phyloP scores from a whole-genome alignment of 257 asterid genomes.

The Solanum raphanifolium region DNA sequence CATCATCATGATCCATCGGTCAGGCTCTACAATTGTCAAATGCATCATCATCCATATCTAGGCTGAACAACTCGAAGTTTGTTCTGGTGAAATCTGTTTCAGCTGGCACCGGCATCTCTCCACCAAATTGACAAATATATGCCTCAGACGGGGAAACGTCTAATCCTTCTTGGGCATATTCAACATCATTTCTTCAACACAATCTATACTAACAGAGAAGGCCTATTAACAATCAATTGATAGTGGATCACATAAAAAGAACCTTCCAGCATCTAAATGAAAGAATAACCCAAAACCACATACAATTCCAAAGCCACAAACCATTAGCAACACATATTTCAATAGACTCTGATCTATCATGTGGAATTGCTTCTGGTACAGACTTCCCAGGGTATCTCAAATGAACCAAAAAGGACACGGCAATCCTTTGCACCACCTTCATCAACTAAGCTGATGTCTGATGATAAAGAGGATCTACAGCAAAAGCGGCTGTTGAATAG shows the following conservation, averaged over 20 bases:
- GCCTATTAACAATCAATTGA: neutral
- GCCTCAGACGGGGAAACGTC: slow-evolving; percentile 69
- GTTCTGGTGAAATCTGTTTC: slow-evolving; percentile 36
- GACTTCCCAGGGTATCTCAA: slow-evolving; percentile 82
- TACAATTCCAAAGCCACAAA: slow-evolving; percentile 13
- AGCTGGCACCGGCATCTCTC: slow-evolving; percentile 43
- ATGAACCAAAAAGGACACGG: slow-evolving; percentile 79
- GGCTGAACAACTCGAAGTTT: slow-evolving; percentile 21
- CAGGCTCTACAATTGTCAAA: slow-evolving; percentile 38
- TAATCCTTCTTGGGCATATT: slow-evolving; percentile 43
- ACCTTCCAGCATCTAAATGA: neutral
- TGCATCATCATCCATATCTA: slow-evolving; percentile 33
- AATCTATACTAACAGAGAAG: slow-evolving; percentile 28
- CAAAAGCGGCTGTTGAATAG: slow-evolving; percentile 50
- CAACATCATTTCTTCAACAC: slow-evolving; percentile 53
- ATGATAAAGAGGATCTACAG: slow-evolving; percentile 84
- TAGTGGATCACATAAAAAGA: neutral
- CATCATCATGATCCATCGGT: slow-evolving; percentile 67
- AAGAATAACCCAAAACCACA: slow-evolving; percentile 2
- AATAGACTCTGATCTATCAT: slow-evolving; percentile 30
- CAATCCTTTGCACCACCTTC: slow-evolving; percentile 96
- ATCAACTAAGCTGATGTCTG: slow-evolving; percentile 93
- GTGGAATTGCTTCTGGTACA: slow-evolving; percentile 21
- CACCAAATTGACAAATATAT: slow-evolving; percentile 51
- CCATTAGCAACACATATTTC: slow-evolving; percentile 75